Percentiles rank a stretch among this genome's conserved stretches.
phyloP scores from a whole-genome alignment of 2,329 filamentous ascomycete species.

The Fusarium guadeloupense region DNA sequence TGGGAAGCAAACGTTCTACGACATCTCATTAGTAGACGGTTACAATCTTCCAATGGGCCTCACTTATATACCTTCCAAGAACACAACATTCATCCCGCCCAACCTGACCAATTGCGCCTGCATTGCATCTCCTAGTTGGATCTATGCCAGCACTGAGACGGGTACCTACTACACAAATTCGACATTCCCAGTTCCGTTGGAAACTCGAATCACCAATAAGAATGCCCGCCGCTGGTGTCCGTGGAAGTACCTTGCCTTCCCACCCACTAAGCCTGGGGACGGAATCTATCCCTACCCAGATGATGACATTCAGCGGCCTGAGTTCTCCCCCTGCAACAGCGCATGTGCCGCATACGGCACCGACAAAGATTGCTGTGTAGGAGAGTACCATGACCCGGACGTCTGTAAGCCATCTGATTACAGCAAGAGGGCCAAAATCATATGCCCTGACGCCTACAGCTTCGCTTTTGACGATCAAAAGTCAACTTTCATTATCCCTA shows the following conservation, averaged over 20 bases:
- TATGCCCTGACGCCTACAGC: slow-evolving; percentile 88
- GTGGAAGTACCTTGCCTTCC: slow-evolving; percentile 76
- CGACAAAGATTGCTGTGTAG: slow-evolving; percentile 79
- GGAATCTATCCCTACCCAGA: slow-evolving; percentile 85
- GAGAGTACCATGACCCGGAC: slow-evolving; percentile 69
- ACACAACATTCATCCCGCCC: slow-evolving; percentile 73
- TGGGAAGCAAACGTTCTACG: slow-evolving; percentile 76
- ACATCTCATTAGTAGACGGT: slow-evolving; percentile 85
- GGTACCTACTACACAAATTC: slow-evolving; percentile 70
- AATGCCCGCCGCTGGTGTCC: slow-evolving; percentile 78
- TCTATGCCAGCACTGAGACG: slow-evolving; percentile 63
- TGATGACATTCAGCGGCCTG: slow-evolving; percentile 73
- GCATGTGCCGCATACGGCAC: slow-evolving; percentile 76
- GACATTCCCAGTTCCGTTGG: slow-evolving; percentile 73
- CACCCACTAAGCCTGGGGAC: slow-evolving; percentile 74
- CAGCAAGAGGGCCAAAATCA: slow-evolving; percentile 72
- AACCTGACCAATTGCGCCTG: slow-evolving; percentile 82
- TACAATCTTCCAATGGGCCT: slow-evolving; percentile 81
- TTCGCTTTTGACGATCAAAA: slow-evolving; percentile 71
- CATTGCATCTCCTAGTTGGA: slow-evolving; percentile 73
- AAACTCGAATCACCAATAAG: slow-evolving; percentile 64
- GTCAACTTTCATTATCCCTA: slow-evolving; percentile 70
- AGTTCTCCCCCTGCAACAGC: slow-evolving; percentile 81
- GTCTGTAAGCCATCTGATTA: slow-evolving; percentile 75
- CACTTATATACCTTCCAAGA: slow-evolving; percentile 67